Evolutionary conservation across 352 stramenopile species (phyloP).

Genomic region (Achlya hypogyna): DNA sequence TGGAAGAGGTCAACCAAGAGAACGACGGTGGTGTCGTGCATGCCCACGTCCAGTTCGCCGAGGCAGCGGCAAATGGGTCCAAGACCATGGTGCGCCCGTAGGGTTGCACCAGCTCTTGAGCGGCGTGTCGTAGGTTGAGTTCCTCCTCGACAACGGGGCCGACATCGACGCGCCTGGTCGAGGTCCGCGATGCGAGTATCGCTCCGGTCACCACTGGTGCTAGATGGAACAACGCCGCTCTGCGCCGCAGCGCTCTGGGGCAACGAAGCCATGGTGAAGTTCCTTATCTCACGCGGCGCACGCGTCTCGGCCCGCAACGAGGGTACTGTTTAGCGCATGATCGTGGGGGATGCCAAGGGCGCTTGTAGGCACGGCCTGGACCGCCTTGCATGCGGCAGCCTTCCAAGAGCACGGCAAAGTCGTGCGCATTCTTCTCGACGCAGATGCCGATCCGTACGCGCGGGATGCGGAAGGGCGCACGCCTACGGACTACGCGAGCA

Average conservation of each 20-base stretch:
- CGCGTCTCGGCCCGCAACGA: conserved; percentile 45
- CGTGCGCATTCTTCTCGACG: conserved; percentile 39
- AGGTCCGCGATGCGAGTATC: conserved; percentile 16
- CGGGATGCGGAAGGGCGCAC: conserved; percentile 37
- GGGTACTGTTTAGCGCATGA: conserved; percentile 24
- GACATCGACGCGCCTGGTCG: conserved; percentile 29
- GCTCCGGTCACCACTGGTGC: not conserved
- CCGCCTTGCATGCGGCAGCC: conserved; percentile 46
- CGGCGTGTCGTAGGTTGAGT: conserved; percentile 32
- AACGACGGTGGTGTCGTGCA: conserved; percentile 38
- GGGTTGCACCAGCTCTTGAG: not conserved
- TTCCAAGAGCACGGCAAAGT: conserved; percentile 65
- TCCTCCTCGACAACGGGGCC: conserved; percentile 38
- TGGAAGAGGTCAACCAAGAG: conserved; percentile 20
- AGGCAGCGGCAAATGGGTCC: conserved; percentile 50
- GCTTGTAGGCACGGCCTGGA: conserved; percentile 44
- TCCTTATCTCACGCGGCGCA: conserved; percentile 44
- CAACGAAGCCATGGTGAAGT: conserved; percentile 55
- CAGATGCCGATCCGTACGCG: conserved; percentile 38
- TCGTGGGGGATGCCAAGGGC: not conserved
- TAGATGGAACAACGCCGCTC: conserved; percentile 54
- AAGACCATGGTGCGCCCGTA: conserved; percentile 35
- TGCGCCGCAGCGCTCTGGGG: conserved; percentile 52
- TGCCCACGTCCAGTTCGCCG: conserved; percentile 52
- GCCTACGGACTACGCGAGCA: conserved; percentile 56